Conservation (phyloP, 129 eudicot species). For the Lactuca saligna region DNA sequence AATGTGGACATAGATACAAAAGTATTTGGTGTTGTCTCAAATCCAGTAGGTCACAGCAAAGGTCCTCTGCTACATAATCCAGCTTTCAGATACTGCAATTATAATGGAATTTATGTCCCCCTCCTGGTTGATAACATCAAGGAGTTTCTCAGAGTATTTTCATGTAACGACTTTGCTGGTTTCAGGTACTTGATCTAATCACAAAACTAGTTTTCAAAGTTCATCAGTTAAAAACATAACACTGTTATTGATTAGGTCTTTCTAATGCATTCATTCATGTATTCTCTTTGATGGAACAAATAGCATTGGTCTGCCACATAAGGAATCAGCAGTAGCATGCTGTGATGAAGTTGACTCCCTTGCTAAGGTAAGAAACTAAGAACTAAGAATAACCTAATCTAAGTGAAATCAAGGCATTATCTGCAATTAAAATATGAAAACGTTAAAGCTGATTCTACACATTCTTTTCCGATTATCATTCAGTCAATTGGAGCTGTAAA, state of each 20-base stretch:
- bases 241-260: constrained; percentile 38
- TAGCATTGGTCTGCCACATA: constrained; percentile 83
- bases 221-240: constrained; percentile 4
- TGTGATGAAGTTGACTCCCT: constrained; percentile 89
- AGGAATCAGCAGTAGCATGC: constrained; percentile 71
- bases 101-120: constrained; percentile 79
- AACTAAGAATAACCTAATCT: neutral
- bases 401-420: neutral
- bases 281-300: constrained; percentile 31
- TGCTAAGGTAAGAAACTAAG: constrained; percentile 54
- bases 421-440: constrained; percentile 6
- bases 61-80: constrained; percentile 77
- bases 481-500: constrained; percentile 94
- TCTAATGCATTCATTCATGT: constrained; percentile 26
- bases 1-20: constrained; percentile 56
- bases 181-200: constrained; percentile 51
- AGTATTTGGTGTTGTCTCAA: constrained; percentile 78
- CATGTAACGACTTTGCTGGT: constrained; percentile 76
- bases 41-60: constrained; percentile 88
- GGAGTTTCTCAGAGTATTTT: constrained; percentile 64
- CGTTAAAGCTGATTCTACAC: constrained; percentile 2
- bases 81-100: constrained; percentile 68
- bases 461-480: constrained; percentile 36
- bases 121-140: constrained; percentile 73
- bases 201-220: neutral